These are phyloP conservation scores for Priceomyces medius DNA, from an alignment of 805 yeast species.

Conservation along the genomic window DNA sequence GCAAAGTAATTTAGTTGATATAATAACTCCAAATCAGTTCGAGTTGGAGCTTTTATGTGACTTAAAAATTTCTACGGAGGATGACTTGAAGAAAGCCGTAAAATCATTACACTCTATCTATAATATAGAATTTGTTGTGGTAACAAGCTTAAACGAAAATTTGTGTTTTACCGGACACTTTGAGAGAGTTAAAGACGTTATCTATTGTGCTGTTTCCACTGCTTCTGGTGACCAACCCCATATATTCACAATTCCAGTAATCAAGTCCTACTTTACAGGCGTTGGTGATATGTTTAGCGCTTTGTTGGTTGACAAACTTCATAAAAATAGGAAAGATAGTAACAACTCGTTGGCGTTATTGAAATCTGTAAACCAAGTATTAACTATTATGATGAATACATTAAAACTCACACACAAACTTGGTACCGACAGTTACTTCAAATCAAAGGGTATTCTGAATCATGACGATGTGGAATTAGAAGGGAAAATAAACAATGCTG, in stretches of 20 bases:
- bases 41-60: constrained; percentile 75
- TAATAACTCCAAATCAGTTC: constrained; percentile 88
- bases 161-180: constrained; percentile 6
- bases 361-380: constrained; percentile 52
- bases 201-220: constrained; percentile 28
- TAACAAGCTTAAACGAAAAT: constrained; percentile 52
- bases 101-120: constrained; percentile 45
- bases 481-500: constrained; percentile 56
- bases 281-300: constrained; percentile 93
- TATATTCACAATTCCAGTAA: constrained; percentile 53
- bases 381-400: constrained; percentile 55
- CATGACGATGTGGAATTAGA: constrained; percentile 8
- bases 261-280: constrained; percentile 87
- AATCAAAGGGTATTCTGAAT: constrained; percentile 12
- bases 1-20: constrained; percentile 59
- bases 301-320: constrained; percentile 62
- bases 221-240: constrained; percentile 13
- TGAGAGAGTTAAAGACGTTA: constrained; percentile 10
- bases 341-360: constrained; percentile 10
- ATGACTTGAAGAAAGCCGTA: constrained; percentile 48
- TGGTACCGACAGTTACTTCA: constrained; percentile 35
- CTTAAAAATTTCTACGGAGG: constrained; percentile 39
- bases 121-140: constrained; percentile 58
- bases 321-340: constrained; percentile 15
- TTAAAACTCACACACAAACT: constrained; percentile 45